phyloP scores from a whole-genome alignment of 305 asterid species.

The Petunia hybrid region DNA sequence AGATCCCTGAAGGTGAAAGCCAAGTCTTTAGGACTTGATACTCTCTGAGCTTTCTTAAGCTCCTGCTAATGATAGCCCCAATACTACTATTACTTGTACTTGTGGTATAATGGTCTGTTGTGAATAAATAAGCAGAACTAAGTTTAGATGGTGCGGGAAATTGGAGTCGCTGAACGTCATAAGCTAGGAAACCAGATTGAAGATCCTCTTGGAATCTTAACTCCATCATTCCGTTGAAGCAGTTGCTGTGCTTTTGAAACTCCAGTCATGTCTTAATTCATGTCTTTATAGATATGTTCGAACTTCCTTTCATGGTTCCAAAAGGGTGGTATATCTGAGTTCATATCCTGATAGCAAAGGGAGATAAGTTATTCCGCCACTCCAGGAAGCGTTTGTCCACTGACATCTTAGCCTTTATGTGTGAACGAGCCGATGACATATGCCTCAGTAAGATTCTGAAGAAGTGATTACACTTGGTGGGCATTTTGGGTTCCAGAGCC shows the following conservation, averaged over 20 bases:
- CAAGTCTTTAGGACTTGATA: constrained; percentile 64
- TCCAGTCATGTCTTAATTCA: background rate
- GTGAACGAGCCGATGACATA: constrained; percentile 39
- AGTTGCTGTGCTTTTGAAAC: constrained; percentile 20
- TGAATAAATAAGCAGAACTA: constrained; percentile 31
- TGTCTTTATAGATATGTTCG: background rate
- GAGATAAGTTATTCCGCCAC: constrained; percentile 14
- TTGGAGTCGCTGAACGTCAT: constrained; percentile 25
- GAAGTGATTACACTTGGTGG: background rate
- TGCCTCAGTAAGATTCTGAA: background rate
- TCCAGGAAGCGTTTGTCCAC: background rate
- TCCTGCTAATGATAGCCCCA: background rate
- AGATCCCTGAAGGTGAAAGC: constrained; percentile 72
- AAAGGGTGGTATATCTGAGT: constrained; percentile 33
- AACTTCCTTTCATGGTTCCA: background rate
- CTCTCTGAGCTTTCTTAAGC: constrained; percentile 42
- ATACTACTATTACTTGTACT: constrained; percentile 8
- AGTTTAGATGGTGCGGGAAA: constrained; percentile 3
- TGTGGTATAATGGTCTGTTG: background rate
- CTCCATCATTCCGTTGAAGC: background rate
- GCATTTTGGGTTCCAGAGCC: background rate
- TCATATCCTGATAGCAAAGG: constrained; percentile 39
- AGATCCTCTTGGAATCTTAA: background rate
- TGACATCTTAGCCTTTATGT: background rate
- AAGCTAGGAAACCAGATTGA: background rate